phyloP scores from a whole-genome alignment of 495 filamentous ascomycete genomes.

The Penicillium ucsense region DNA sequence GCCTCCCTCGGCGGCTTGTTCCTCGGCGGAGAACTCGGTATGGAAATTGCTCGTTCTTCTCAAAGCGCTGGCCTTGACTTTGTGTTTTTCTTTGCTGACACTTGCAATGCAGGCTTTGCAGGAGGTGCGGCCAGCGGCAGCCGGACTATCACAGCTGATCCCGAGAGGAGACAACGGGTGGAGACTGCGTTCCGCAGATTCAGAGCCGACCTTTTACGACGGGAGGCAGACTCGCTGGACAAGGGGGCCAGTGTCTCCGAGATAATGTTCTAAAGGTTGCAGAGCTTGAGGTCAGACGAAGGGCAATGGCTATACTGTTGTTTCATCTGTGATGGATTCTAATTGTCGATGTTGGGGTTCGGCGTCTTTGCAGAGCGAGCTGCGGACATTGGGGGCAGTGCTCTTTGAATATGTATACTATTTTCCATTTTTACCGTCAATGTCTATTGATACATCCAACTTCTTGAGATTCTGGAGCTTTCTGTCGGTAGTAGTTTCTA shows the following conservation, averaged over 20 bases:
- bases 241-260: conserved; percentile 19
- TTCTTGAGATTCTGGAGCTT: too few species aligned
- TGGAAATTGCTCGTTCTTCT: background rate
- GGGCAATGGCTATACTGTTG: background rate
- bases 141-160: conserved; percentile 41
- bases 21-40: conserved; percentile 52
- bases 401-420: too few species aligned
- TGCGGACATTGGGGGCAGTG: too few species aligned
- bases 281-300: background rate
- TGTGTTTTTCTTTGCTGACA: background rate
- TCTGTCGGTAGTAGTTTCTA: too few species aligned
- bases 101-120: conserved; percentile 36
- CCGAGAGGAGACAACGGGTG: conserved; percentile 45
- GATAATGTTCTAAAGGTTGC: conserved; percentile 15
- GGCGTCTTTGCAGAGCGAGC: too few species aligned
- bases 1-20: conserved; percentile 52
- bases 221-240: conserved; percentile 47
- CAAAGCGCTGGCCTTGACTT: too few species aligned
- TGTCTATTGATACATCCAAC: too few species aligned
- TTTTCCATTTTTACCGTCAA: too few species aligned
- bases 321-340: too few species aligned
- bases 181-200: conserved; percentile 56
- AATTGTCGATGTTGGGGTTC: too few species aligned
- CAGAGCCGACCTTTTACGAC: conserved; percentile 50
- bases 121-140: conserved; percentile 43